Base-by-base conservation (phyloP, 2,329 filamentous ascomycete genomes). In the Botrytis sinoallii region DNA sequence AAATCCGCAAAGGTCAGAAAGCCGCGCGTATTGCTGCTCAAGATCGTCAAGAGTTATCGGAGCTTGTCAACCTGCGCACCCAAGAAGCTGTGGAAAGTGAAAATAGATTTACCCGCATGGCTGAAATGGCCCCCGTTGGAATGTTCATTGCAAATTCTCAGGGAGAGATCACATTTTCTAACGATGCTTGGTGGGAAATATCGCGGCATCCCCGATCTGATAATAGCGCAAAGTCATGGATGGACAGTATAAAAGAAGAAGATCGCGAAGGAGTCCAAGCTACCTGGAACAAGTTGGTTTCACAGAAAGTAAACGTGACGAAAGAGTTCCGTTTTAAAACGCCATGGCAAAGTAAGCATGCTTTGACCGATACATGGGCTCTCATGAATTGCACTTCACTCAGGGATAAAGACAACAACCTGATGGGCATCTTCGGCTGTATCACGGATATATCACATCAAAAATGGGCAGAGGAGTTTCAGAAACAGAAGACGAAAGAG, bases 371-470 rank as follows among this genome's bases (percentile, higher is more conserved):
- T 75, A 93, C 91, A 0, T 95, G 92, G 92, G 92, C 92, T 1
- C 82, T 94, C 44, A 91, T 94, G 85, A 92, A 89, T 72, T 92
- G 91, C 0, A 94, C 92, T 77, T 92, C 92, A 0, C 92, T 95
- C 78, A 91, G 88, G 78, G 86, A 91, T 75, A 83, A 85, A 1
- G 84, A 88, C 42, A 92, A 91, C 5, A 84, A 85, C 42, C 85
- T 94, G 70, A 93, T 93, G 83, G 89, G 90, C 75, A 91, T 94
- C 4, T 94, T 95, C 77, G 92, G 92, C 70, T 92, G 90, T 79
- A 91, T 97, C 70, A 95, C 93, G 0, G 93, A 97, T 79, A 97
- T 97, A 76, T 94, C 92, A 29, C 89, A 92, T 71, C 93, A 96
- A 80, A 97, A 97, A 81, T 91, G 91, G 86, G 93, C 93, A 93